Percentiles rank a stretch among this genome's conserved stretches.
phyloP scores from a whole-genome alignment of 768 basidiomycete species.

The Grammothele lineata region DNA sequence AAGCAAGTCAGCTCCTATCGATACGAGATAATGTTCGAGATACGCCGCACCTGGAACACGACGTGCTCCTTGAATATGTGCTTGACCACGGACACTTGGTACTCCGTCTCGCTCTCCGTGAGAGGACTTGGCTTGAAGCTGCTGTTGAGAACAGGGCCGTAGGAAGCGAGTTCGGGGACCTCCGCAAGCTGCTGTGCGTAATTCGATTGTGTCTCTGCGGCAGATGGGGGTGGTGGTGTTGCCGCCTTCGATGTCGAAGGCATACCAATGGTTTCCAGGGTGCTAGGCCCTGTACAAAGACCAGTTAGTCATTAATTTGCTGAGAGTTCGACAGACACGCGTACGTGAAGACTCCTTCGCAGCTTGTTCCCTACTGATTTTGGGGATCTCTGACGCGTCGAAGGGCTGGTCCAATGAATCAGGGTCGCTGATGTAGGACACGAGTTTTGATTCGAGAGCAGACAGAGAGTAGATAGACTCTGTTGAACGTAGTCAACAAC shows the following conservation, averaged over 20 bases:
- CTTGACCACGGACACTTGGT: constrained; percentile 94
- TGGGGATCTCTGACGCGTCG: constrained; percentile 82
- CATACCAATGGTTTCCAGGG: constrained; percentile 79
- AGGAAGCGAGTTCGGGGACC: constrained; percentile 80
- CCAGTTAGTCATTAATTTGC: background rate
- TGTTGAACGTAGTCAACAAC: constrained; percentile 26
- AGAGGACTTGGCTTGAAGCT: constrained; percentile 73
- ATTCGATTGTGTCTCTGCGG: constrained; percentile 83
- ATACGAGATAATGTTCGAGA: too few species aligned
- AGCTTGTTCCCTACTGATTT: constrained; percentile 90
- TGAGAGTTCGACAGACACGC: too few species aligned
- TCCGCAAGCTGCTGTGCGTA: constrained; percentile 83
- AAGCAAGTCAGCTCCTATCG: background rate
- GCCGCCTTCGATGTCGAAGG: constrained; percentile 59
- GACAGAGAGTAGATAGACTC: constrained; percentile 93
- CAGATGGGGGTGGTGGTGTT: constrained; percentile 70
- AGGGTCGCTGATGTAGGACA: constrained; percentile 89
- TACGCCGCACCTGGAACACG: constrained; percentile 82
- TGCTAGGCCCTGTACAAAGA: constrained; percentile 61
- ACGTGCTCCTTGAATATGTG: constrained; percentile 94
- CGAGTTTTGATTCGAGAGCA: constrained; percentile 85
- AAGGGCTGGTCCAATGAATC: constrained; percentile 69
- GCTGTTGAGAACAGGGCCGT: constrained; percentile 87
- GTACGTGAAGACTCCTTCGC: constrained; percentile 84
- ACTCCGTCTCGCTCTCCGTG: constrained; percentile 97